Conservation (phyloP, 495 filamentous ascomycete species). For the Mytilinidion resinicola region DNA sequence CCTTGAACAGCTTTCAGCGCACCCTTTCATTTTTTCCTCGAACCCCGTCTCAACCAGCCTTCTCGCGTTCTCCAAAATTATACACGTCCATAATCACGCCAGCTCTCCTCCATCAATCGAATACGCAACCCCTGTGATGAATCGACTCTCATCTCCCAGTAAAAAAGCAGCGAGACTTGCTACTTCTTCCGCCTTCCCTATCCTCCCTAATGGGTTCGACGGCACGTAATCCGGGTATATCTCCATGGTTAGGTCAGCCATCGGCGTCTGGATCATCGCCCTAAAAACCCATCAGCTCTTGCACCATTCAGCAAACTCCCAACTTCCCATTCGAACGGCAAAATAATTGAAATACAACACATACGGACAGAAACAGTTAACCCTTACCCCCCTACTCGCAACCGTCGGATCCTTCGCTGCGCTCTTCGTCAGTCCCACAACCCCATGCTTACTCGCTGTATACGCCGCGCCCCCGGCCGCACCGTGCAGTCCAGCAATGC, state of each 20-base stretch:
- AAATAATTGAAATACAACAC: not conserved
- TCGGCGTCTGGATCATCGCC: not conserved
- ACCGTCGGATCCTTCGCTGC: slow-evolving; percentile 48
- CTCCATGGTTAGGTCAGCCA: not conserved
- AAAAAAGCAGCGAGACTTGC: not conserved
- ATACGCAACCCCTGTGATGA: not conserved
- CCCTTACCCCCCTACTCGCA: slow-evolving; percentile 45
- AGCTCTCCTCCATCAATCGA: slow-evolving; percentile 1
- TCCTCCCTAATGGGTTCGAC: not conserved
- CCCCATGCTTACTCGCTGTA: slow-evolving; percentile 46
- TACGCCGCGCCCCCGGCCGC: slow-evolving; percentile 46
- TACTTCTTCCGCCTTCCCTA: not conserved
- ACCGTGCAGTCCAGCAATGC: slow-evolving; percentile 50
- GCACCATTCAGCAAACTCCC: slow-evolving; percentile 13
- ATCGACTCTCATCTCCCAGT: not conserved
- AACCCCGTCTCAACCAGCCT: too few species aligned
- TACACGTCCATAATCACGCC: not conserved
- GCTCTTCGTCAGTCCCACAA: slow-evolving; percentile 52
- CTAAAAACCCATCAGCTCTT: not conserved
- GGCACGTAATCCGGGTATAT: not conserved
- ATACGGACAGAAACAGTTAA: slow-evolving; percentile 44
- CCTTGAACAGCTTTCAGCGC: too few species aligned
- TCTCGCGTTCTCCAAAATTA: too few species aligned
- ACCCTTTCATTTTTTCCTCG: too few species aligned
- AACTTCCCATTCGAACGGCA: slow-evolving; percentile 6